Percentiles rank a stretch among this genome's conserved stretches.
Conservation (phyloP, 768 basidiomycete species). For the Kwoniella sp. region DNA sequence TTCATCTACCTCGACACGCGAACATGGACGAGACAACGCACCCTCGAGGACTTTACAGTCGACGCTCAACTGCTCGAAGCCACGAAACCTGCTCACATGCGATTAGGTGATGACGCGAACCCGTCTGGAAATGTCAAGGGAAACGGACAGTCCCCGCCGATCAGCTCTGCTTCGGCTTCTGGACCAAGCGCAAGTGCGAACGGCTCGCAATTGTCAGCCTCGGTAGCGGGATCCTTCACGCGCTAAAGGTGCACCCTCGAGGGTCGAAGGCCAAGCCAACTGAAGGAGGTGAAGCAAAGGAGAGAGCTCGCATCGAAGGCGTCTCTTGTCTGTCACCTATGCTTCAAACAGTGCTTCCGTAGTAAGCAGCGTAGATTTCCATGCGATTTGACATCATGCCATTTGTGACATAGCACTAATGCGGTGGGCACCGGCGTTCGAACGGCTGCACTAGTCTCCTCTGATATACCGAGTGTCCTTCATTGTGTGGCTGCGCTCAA, state of each 20-base stretch:
- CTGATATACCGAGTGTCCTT: neutral
- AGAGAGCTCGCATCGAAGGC: too few species aligned
- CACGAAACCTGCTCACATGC: conserved; percentile 32
- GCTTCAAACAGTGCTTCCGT: neutral
- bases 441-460: neutral
- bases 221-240: neutral
- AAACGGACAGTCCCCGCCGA: neutral
- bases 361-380: neutral
- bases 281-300: too few species aligned
- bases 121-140: neutral
- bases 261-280: too few species aligned
- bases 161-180: neutral
- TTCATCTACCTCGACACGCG: conserved; percentile 73
- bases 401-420: neutral
- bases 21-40: conserved; percentile 43
- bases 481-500: too few species aligned
- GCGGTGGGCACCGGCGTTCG: neutral
- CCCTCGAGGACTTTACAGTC: conserved; percentile 48
- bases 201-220: neutral
- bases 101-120: neutral
- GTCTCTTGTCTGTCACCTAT: neutral
- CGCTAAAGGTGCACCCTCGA: neutral
- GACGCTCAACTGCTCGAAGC: conserved; percentile 37
- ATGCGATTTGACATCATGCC: conserved; percentile 3
- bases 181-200: neutral